Evolutionary conservation across 2,329 filamentous ascomycete species (phyloP).

Genomic region (Myriosclerotinia curreyana): DNA sequence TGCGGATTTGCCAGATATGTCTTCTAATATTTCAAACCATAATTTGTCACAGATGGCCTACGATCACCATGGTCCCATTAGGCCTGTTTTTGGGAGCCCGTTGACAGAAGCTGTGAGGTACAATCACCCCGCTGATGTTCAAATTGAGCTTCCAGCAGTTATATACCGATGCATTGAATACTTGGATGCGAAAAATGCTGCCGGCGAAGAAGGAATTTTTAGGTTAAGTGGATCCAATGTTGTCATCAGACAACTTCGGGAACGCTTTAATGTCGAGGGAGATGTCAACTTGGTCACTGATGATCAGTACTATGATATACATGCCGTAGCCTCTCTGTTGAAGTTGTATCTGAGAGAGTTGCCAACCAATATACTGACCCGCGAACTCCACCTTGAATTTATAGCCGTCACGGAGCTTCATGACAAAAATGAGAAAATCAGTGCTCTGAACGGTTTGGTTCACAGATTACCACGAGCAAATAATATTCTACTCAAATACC

Average conservation of each 20-base stretch:
- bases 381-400: slow-evolving; percentile 88
- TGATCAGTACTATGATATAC: slow-evolving; percentile 87
- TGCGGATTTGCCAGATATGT: slow-evolving; percentile 54
- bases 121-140: slow-evolving; percentile 69
- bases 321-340: slow-evolving; percentile 88
- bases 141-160: slow-evolving; percentile 80
- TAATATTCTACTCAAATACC: slow-evolving; percentile 73
- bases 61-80: slow-evolving; percentile 53
- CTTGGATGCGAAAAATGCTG: slow-evolving; percentile 75
- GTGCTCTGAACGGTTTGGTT: slow-evolving; percentile 72
- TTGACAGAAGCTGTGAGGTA: slow-evolving; percentile 82
- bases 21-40: slow-evolving; percentile 50
- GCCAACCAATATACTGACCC: slow-evolving; percentile 84
- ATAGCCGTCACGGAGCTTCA: slow-evolving; percentile 77
- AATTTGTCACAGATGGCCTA: slow-evolving; percentile 44
- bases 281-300: slow-evolving; percentile 84
- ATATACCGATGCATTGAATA: slow-evolving; percentile 96
- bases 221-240: slow-evolving; percentile 94
- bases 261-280: slow-evolving; percentile 89
- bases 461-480: slow-evolving; percentile 78
- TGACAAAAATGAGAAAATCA: slow-evolving; percentile 72
- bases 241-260: slow-evolving; percentile 84
- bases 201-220: slow-evolving; percentile 91
- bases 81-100: slow-evolving; percentile 79
- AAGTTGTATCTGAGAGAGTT: slow-evolving; percentile 93